A percentile compares a stretch with the other conserved stretches of the same genome.
Conservation (phyloP, 495 filamentous ascomycete genomes). For the Xylaria bambusicola region DNA sequence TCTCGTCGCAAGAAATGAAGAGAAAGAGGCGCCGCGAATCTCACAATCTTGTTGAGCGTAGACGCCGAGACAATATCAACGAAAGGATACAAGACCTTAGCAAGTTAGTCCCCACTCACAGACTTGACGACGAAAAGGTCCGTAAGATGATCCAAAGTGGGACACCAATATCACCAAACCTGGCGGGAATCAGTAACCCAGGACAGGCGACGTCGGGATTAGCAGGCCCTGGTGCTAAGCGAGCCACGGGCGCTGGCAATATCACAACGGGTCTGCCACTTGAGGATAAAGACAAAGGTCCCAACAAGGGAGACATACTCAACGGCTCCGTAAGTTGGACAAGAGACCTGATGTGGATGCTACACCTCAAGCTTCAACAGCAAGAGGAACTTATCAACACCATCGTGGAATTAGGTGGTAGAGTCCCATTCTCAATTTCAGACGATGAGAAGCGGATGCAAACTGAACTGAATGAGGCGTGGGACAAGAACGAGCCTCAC, state of each 20-base stretch:
- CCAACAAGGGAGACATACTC: conserved; percentile 97
- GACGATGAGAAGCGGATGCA: conserved; percentile 97
- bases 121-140: conserved; percentile 95
- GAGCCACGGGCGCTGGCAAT: conserved; percentile 74
- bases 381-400: conserved; percentile 78
- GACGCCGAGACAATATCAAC: conserved; percentile 96
- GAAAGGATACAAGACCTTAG: conserved; percentile 96
- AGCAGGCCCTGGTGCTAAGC: conserved; percentile 78
- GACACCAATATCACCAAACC: conserved; percentile 78
- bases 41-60: conserved; percentile 93
- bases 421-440: conserved; percentile 77
- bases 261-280: conserved; percentile 88
- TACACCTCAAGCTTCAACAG: conserved; percentile 83
- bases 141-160: conserved; percentile 92
- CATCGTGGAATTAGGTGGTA: conserved; percentile 68
- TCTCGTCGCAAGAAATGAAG: conserved; percentile 87
- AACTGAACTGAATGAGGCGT: conserved; percentile 81
- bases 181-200: conserved; percentile 59
- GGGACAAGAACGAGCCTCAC: conserved; percentile 72
- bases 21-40: conserved; percentile 85
- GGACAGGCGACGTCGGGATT: conserved; percentile 86
- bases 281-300: conserved; percentile 97
- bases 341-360: conserved; percentile 95
- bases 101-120: conserved; percentile 87
- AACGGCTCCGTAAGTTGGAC: conserved; percentile 97